Percentiles rank a stretch among this genome's conserved stretches.
phyloP scores from a whole-genome alignment of 495 filamentous ascomycete genomes.

The Hypoxylon perforatum region DNA sequence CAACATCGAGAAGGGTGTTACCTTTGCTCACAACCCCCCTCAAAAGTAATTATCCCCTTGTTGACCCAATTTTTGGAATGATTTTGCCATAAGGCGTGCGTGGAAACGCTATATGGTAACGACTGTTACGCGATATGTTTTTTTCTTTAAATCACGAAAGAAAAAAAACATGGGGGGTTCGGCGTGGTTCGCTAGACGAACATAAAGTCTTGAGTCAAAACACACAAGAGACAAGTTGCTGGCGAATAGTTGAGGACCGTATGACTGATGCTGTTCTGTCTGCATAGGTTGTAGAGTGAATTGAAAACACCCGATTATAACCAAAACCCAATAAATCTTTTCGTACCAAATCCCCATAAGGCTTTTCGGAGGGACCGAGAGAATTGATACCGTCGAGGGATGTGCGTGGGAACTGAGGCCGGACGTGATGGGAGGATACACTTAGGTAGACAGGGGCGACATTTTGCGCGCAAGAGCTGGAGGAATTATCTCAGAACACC shows the following conservation, averaged over 20 bases:
- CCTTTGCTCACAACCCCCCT: slow-evolving; percentile 85
- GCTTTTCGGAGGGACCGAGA: background rate
- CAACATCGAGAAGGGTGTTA: slow-evolving; percentile 94
- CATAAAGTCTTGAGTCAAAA: too few species aligned
- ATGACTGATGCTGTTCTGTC: slow-evolving; percentile 50
- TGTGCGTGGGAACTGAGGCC: slow-evolving; percentile 3
- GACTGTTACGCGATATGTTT: slow-evolving; percentile 34
- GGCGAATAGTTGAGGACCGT: slow-evolving; percentile 40
- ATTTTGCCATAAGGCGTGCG: slow-evolving; percentile 26
- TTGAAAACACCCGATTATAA: slow-evolving; percentile 21
- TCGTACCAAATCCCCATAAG: slow-evolving; percentile 17
- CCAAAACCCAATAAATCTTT: background rate
- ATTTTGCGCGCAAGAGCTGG: background rate
- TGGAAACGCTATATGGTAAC: slow-evolving; percentile 4
- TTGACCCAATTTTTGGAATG: slow-evolving; percentile 37
- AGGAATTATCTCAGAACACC: background rate
- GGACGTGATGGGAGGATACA: slow-evolving; percentile 16
- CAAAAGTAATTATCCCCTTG: slow-evolving; percentile 60
- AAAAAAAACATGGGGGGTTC: slow-evolving; percentile 27
- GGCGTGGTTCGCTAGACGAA: slow-evolving; percentile 49
- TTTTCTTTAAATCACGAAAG: too few species aligned
- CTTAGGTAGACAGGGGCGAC: background rate
- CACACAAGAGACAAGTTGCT: slow-evolving; percentile 27
- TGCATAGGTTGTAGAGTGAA: slow-evolving; percentile 51
- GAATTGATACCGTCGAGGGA: slow-evolving; percentile 16